Evolutionary conservation across 768 basidiomycete species (phyloP), one percentile per base, ranked within the genome.

Genomic region (Amanita exitialis): DNA sequence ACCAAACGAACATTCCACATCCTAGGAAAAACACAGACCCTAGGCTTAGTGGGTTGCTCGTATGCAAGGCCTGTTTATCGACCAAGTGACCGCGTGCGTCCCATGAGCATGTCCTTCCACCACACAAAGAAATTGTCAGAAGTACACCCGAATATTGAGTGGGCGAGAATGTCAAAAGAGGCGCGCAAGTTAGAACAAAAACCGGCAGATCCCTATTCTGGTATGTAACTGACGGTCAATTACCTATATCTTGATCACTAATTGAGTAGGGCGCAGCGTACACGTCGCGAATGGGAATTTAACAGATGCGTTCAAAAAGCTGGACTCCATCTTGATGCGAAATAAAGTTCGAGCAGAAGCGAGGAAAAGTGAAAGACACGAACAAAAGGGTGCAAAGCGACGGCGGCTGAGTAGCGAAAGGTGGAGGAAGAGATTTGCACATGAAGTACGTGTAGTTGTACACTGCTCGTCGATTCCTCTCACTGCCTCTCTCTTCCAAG

Each of bases 351-450:
- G 69, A 10, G 58, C 59, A 30, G 78, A 81, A 55, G 64, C 81
- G 39, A 68, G 69, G 47, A 56, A 70, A 58, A 62, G 70, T 39
- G 69, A 75, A 52, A 73, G 90, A 56, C 89, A 91, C 63, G 90
- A 90, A 66, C 88, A 90, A 71, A 84, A 80, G 67, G 88, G 90
- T 30, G 77, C 73, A 53, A 90, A 88, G 64, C 79, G 87, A 54
- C 75, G 86, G 54, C 76, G 88, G 55, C 69, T 90, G 59, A 70
- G 69, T 45, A 90, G 87, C 59, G 74, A 85, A 65, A 76, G 87
- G 57, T 90, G 88, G 86, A 76, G 86, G 62, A 81, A 74, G 59
- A 79, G 75, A 53, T 92, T 91, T 65, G 83, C 88, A 44, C 71
- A 88, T 58, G 83, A 88, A 76, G 89, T 80, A 68, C 56, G 79